Evolutionary conservation across 2,329 filamentous ascomycete species (phyloP), one percentile per base, ranked within the genome.

Genomic region (Aotearoamyces nothofagi): DNA sequence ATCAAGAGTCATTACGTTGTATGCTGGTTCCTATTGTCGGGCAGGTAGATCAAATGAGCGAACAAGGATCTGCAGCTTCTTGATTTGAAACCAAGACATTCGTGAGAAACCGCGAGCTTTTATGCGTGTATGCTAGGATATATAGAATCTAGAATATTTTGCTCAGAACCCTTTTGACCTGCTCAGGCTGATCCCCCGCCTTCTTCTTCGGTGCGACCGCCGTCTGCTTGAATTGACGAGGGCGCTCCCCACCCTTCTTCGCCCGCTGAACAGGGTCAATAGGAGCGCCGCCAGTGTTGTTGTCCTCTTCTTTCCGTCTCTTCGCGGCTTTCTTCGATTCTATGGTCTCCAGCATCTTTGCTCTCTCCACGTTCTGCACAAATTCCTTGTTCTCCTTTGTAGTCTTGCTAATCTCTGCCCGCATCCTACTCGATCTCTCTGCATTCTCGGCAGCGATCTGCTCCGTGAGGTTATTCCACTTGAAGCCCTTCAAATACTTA

Each of bases 371-470:
- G 47, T 87, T 84, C 41, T 70, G 62, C 34, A 86, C 66, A 50
- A 87, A 90, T 39, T 73, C 68, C 62, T 78, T 81, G 52, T 87
- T 86, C 61, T 90, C 81, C 53, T 67, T 73, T 34, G 72, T 74
- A 26, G 76, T 70, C 58, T 75, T 74, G 45, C 68, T 66, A 40
- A 90, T 79, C 54, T 90, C 82, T 9, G 78, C 77, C 33, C 78
- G 60, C 66, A 90, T 70, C 43, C 80, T 66, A 43, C 74, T 78
- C 30, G 73, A 66, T 33, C 81, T 59, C 54, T 87, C 81, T 4
- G 81, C 80, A 48, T 86, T 82, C 58, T 92, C 82, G 15, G 76
- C 67, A 22, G 78, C 66, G 40, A 87, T 84, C 55, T 86, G 78
- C 50, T 81, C 77, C 32, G 78, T 83, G 37, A 75, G 52, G 43